Evolutionary conservation across 2,329 filamentous ascomycete genomes (phyloP), one percentile per base, ranked within the genome.

Genomic region (Fusarium longipes): DNA sequence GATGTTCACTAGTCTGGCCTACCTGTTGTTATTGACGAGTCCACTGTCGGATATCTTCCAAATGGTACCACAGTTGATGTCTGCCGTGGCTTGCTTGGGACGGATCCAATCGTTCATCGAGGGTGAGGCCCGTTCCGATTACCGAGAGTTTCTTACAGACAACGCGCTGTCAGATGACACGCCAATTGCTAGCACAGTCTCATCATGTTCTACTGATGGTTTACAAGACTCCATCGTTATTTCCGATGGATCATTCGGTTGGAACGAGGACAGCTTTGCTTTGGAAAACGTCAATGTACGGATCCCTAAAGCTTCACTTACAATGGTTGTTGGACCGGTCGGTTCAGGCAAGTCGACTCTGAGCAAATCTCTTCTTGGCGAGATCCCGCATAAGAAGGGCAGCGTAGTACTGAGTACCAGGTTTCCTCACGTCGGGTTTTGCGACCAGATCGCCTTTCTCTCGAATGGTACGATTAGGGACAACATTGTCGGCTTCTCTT

Each of bases 331-430:
- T 10, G 80, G 80, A 0, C 76, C 78, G 2, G 76, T 81, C 1
- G 76, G 70, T 1, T 75, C 70, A 10, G 75, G 76, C 0, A 78
- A 83, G 58, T 79, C 78, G 0, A 79, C 77, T 0, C 61, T 82
- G 1, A 74, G 76, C 55, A 80, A 79, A 25, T 76, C 75, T 0
- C 70, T 84, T 0, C 61, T 77, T 1, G 75, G 75, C 4, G 75
- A 77, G 20, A 63, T 74, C 0, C 71, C 73, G 1, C 50, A 67
- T 0, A 60, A 36, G 6, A 65, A 57, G 2, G 73, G 73, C 0
- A 59, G 44, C 4, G 64, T 73, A 0, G 49, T 39, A 0, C 12
- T 68, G 4, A 64, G 58, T 6, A 69, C 66, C 10, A 40, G 55
- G 5, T 52, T 38, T 1, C 59, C 69, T 5, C 62, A 53, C 4